These are phyloP conservation scores for Penicillium verrucosum DNA, from an alignment of 2,329 filamentous ascomycete species.

Conservation along the genomic window DNA sequence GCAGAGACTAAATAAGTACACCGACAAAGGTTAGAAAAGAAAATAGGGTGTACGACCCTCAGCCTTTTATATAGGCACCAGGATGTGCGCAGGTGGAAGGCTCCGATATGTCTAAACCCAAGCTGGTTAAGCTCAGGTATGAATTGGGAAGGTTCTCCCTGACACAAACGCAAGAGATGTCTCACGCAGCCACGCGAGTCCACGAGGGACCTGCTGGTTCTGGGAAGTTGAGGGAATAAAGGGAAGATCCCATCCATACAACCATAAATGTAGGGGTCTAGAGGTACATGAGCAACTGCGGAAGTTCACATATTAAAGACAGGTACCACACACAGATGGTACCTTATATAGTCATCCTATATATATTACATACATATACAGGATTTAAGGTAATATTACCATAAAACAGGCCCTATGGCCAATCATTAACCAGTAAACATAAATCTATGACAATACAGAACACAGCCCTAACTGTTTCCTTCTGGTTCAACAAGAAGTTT, in stretches of 20 bases:
- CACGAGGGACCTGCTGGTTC: not conserved
- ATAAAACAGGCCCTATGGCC: not conserved
- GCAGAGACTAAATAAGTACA: not conserved
- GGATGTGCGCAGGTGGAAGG: not conserved
- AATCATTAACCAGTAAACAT: constrained; percentile 6
- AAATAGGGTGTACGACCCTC: not conserved
- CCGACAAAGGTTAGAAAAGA: not conserved
- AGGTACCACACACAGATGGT: not conserved
- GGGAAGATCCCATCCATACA: not conserved
- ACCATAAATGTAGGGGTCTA: not conserved
- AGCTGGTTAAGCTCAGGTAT: not conserved
- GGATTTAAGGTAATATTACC: constrained; percentile 9
- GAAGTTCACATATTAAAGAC: not conserved
- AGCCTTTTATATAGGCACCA: not conserved
- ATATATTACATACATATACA: constrained; percentile 6
- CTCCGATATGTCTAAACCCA: not conserved
- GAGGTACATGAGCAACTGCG: not conserved
- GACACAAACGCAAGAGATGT: not conserved
- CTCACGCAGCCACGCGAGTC: not conserved
- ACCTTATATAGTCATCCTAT: not conserved
- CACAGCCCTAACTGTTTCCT: constrained; percentile 11
- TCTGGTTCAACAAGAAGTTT: not conserved
- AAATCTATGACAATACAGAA: constrained; percentile 10
- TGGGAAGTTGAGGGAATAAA: constrained; percentile 5
- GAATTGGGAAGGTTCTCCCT: constrained; percentile 5